These are phyloP conservation scores for Thermothielavioides terrestris DNA, from an alignment of 495 filamentous ascomycete genomes.

Conservation along the genomic window DNA sequence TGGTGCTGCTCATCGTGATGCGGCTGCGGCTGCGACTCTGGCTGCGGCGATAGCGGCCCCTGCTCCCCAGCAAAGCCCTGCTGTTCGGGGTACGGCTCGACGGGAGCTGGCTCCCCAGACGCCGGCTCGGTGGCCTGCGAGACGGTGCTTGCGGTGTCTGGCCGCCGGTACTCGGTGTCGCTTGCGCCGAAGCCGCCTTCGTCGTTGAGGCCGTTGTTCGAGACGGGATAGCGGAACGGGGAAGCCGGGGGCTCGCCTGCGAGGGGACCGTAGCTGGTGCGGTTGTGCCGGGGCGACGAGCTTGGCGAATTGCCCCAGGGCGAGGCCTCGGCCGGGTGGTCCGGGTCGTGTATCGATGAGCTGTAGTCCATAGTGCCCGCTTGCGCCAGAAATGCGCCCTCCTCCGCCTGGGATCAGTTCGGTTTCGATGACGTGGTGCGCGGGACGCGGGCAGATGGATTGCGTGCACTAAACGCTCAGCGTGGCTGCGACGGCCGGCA, in stretches of 20 bases:
- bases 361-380: slow-evolving; percentile 70
- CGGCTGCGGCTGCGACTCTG: slow-evolving; percentile 17
- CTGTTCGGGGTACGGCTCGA: slow-evolving; percentile 5
- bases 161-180: slow-evolving; percentile 26
- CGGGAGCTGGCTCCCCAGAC: background rate
- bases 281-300: slow-evolving; percentile 55
- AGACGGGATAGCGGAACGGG: slow-evolving; percentile 28
- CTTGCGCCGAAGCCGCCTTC: slow-evolving; percentile 32
- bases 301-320: slow-evolving; percentile 66
- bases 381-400: background rate
- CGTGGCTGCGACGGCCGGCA: too few relatives aligned
- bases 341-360: slow-evolving; percentile 62
- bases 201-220: slow-evolving; percentile 32
- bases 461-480: too few relatives aligned
- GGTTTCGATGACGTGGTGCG: slow-evolving; percentile 9
- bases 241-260: slow-evolving; percentile 21
- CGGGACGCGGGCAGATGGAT: background rate
- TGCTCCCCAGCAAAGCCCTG: slow-evolving; percentile 12
- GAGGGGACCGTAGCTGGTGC: slow-evolving; percentile 45
- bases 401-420: too few relatives aligned
- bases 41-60: slow-evolving; percentile 15
- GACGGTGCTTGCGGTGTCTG: slow-evolving; percentile 34
- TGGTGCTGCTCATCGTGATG: slow-evolving; percentile 16
- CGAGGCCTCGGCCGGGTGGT: slow-evolving; percentile 58
- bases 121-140: slow-evolving; percentile 13